Percentiles rank a stretch among this genome's conserved stretches.
These are phyloP conservation scores for Pachyrhizus erosus DNA, from an alignment of 306 rosid genomes.

Conservation along the genomic window DNA sequence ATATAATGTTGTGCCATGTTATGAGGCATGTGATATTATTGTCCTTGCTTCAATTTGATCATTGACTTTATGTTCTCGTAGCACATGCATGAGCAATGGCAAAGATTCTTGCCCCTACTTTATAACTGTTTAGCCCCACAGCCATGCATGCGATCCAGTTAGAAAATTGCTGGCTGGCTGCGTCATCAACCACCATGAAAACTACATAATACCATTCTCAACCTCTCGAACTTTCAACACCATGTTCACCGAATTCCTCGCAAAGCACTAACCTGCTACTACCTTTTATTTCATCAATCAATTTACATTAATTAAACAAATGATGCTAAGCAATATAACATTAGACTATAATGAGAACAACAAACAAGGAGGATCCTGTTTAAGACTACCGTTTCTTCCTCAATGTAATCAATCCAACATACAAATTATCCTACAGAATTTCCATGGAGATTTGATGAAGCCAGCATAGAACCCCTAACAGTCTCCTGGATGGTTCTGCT, in stretches of 20 bases:
- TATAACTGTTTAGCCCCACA: conserved; percentile 15
- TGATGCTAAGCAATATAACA: conserved; percentile 51
- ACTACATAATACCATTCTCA: conserved; percentile 22
- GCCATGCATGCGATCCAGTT: conserved; percentile 35
- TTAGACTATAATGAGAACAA: conserved; percentile 44
- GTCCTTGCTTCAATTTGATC: conserved; percentile 38
- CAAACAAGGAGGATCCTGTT: conserved; percentile 56
- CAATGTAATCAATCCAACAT: conserved; percentile 45
- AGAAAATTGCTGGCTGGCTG: conserved; percentile 21
- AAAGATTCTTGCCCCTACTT: conserved; percentile 12
- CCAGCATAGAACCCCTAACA: conserved; percentile 39
- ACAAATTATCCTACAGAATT: conserved; percentile 46
- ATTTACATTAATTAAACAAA: conserved; percentile 57
- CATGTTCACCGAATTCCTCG: conserved; percentile 46
- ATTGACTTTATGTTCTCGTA: conserved; percentile 38
- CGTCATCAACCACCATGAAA: neutral
- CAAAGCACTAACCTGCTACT: conserved; percentile 43
- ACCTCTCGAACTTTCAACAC: conserved; percentile 4
- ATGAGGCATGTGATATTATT: conserved; percentile 44
- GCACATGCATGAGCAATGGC: conserved; percentile 43
- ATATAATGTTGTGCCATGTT: conserved; percentile 40
- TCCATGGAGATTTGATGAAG: conserved; percentile 48
- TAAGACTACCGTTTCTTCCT: conserved; percentile 47
- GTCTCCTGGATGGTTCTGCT: conserved; percentile 38
- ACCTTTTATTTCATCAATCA: conserved; percentile 53